phyloP scores from a whole-genome alignment of 345 rosid genomes.

The Anastatica hierochuntica region DNA sequence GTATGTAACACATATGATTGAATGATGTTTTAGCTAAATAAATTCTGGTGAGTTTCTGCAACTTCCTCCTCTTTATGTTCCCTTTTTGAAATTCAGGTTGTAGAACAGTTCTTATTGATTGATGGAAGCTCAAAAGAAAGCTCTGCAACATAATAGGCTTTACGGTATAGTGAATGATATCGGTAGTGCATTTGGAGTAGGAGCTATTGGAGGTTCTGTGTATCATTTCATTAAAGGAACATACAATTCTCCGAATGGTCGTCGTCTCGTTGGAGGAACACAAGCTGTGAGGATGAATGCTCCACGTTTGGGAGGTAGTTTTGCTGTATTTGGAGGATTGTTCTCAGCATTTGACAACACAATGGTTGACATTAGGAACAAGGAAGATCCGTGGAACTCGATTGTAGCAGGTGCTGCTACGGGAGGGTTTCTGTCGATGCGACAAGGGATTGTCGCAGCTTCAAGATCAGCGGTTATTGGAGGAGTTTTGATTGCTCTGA shows the following conservation, averaged over 20 bases:
- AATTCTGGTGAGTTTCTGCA: neutral
- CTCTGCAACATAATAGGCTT: slow-evolving; percentile 39
- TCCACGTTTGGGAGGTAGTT: slow-evolving; percentile 67
- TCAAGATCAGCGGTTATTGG: slow-evolving; percentile 40
- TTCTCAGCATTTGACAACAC: slow-evolving; percentile 51
- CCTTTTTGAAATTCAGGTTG: neutral
- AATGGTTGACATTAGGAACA: slow-evolving; percentile 51
- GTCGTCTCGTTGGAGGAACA: slow-evolving; percentile 49
- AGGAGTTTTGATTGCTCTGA: slow-evolving; percentile 51
- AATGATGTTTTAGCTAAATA: neutral
- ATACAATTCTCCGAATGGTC: slow-evolving; percentile 45
- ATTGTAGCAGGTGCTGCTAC: slow-evolving; percentile 68
- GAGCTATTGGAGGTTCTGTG: slow-evolving; percentile 65
- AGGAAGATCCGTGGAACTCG: slow-evolving; percentile 77
- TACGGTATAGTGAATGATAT: slow-evolving; percentile 41
- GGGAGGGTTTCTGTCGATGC: slow-evolving; percentile 58
- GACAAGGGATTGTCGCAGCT: slow-evolving; percentile 47
- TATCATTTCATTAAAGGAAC: slow-evolving; percentile 52
- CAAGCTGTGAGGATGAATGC: slow-evolving; percentile 72
- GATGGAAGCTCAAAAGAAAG: slow-evolving; percentile 59
- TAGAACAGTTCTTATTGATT: neutral
- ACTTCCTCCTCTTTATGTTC: neutral
- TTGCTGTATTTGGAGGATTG: slow-evolving; percentile 57
- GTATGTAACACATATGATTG: too few species aligned
- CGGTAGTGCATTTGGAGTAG: slow-evolving; percentile 56